These are phyloP conservation scores for Jatropha curcas DNA, from an alignment of 345 rosid species.

Conservation along the genomic window DNA sequence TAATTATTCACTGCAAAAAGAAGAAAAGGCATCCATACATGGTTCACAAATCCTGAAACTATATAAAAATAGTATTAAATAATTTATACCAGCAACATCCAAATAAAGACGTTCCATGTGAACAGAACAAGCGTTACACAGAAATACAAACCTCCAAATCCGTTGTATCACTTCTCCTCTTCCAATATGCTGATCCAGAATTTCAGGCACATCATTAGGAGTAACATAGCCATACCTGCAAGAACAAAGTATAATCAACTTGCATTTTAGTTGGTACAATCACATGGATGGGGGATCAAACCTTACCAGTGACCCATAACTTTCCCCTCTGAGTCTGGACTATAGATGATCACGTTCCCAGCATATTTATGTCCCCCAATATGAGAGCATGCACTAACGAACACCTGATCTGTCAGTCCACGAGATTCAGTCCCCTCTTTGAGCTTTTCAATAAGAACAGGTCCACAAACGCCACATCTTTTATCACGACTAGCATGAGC, in stretches of 20 bases:
- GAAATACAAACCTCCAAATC: conserved; percentile 63
- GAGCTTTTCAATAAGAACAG: conserved; percentile 70
- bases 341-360: conserved; percentile 80
- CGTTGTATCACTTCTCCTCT: conserved; percentile 69
- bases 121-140: not conserved
- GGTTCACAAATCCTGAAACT: not conserved
- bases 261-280: not conserved
- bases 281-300: conserved; percentile 1
- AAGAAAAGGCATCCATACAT: not conserved
- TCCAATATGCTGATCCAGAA: conserved; percentile 86
- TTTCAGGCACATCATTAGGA: conserved; percentile 80
- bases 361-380: conserved; percentile 97
- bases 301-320: conserved; percentile 76
- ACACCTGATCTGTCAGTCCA: conserved; percentile 59
- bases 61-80: not conserved
- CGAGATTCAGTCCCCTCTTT: conserved; percentile 61
- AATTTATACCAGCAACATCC: not conserved
- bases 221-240: conserved; percentile 97
- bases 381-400: conserved; percentile 82
- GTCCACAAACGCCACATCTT: conserved; percentile 98
- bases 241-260: conserved; percentile 1
- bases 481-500: conserved; percentile 90
- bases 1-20: not conserved
- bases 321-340: conserved; percentile 65
- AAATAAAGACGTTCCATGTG: not conserved